Evolutionary conservation across 805 yeast species (phyloP).

Genomic region (Lipomyces anomalus): DNA sequence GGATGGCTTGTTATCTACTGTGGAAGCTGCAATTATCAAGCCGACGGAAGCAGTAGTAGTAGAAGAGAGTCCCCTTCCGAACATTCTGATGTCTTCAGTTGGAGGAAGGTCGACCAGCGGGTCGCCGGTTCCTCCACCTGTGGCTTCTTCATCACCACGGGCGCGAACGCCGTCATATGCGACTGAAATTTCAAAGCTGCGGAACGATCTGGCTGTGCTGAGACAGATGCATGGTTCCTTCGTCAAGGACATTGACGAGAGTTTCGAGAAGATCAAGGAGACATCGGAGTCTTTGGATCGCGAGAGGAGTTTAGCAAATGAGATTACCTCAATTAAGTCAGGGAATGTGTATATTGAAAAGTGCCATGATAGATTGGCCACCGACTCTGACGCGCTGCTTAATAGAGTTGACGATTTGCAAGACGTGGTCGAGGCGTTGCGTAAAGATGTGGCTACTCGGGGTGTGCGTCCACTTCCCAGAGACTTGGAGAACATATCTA

Average conservation of each 20-base stretch:
- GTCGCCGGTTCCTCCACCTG: constrained; percentile 4
- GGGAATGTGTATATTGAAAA: constrained; percentile 60
- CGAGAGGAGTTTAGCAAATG: constrained; percentile 36
- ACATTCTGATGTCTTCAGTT: too few relatives aligned
- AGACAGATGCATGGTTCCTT: constrained; percentile 50
- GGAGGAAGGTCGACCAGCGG: too few relatives aligned
- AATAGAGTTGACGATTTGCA: constrained; percentile 85
- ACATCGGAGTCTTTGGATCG: constrained; percentile 53
- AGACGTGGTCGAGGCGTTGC: constrained; percentile 80
- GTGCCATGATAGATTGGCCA: constrained; percentile 66
- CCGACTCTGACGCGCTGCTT: constrained; percentile 66
- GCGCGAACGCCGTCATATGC: constrained; percentile 5
- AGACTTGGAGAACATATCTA: constrained; percentile 59
- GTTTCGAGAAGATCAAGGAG: constrained; percentile 41
- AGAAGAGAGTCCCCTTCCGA: too few relatives aligned
- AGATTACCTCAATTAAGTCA: too few relatives aligned
- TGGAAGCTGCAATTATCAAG: too few relatives aligned
- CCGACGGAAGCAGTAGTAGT: too few relatives aligned
- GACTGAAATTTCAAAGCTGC: constrained; percentile 42
- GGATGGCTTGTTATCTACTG: too few relatives aligned
- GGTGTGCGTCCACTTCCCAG: constrained; percentile 76
- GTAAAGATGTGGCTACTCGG: constrained; percentile 87
- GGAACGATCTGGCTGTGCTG: constrained; percentile 53
- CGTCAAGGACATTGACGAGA: constrained; percentile 38
- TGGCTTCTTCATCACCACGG: background rate